Percentiles rank a stretch among this genome's conserved stretches.
Conservation (phyloP, 176 grass and related monocot species). For the Zea luxurians region DNA sequence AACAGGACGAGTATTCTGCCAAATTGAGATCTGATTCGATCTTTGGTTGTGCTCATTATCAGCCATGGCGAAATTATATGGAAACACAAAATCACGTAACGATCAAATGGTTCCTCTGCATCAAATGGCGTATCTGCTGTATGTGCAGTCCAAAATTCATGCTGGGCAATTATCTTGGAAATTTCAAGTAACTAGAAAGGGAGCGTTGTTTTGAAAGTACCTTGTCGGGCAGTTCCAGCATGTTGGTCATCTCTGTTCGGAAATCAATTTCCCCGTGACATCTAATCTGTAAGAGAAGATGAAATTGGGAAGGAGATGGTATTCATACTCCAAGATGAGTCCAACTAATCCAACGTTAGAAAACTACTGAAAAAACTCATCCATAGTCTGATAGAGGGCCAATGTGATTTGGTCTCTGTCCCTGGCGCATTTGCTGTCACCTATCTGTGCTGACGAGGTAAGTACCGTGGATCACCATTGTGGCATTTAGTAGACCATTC, state of each 20-base stretch:
- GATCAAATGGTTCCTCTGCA: not conserved
- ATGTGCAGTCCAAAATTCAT: not conserved
- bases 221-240: not conserved
- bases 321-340: not conserved
- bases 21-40: too few species aligned
- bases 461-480: slow-evolving; percentile 1
- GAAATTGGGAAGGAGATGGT: not conserved
- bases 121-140: not conserved
- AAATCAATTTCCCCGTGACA: not conserved
- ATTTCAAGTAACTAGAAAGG: not conserved
- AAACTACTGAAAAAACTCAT: not conserved
- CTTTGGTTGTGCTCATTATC: too few species aligned
- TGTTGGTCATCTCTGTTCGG: not conserved
- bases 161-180: not conserved
- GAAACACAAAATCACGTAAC: too few species aligned
- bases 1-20: too few species aligned
- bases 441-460: not conserved
- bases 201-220: not conserved
- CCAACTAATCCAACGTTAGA: not conserved
- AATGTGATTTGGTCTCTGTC: not conserved
- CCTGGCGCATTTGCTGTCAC: not conserved
- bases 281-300: not conserved
- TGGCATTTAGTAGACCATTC: not conserved
- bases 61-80: too few species aligned
- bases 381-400: not conserved